phyloP scores from a whole-genome alignment of 495 filamentous ascomycete genomes.

The Hypomontagnella submonticulosa region DNA sequence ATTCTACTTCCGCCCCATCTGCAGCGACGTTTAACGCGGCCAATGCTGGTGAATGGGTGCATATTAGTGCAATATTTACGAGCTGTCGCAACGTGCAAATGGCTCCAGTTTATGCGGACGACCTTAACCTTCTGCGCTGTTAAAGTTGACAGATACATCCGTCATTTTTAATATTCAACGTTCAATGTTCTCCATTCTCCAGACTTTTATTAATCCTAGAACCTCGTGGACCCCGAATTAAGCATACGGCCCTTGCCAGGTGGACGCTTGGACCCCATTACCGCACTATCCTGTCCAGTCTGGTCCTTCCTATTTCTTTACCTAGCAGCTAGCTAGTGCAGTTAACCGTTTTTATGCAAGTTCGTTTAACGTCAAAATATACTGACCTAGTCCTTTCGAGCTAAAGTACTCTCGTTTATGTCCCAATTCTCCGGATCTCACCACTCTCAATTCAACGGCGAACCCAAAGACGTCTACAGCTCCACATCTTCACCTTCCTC shows the following conservation, averaged over 20 bases:
- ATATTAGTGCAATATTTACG: no score
- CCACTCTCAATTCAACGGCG: conserved; percentile 39
- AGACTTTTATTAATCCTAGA: conserved; percentile 1
- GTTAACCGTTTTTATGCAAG: conserved; percentile 30
- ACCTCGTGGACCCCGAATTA: conserved; percentile 9
- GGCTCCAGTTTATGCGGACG: neutral
- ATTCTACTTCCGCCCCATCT: no score
- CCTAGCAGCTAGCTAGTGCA: no score
- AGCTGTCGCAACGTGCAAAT: neutral
- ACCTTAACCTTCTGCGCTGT: conserved; percentile 21
- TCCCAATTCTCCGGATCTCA: conserved; percentile 62
- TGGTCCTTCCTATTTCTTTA: neutral
- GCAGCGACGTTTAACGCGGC: no score
- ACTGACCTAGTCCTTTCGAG: conserved; percentile 29
- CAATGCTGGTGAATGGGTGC: no score
- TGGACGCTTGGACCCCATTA: conserved; percentile 2
- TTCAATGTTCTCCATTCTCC: no score
- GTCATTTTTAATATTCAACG: neutral
- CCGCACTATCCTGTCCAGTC: neutral
- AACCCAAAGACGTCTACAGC: conserved; percentile 47
- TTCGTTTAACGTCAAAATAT: conserved; percentile 17
- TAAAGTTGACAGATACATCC: conserved; percentile 26
- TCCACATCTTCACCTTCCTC: conserved; percentile 54
- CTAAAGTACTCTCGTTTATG: conserved; percentile 69
- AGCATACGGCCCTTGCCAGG: conserved; percentile 16